Conservation (phyloP, 2,329 filamentous ascomycete genomes). For the Clonostachys rosea region DNA sequence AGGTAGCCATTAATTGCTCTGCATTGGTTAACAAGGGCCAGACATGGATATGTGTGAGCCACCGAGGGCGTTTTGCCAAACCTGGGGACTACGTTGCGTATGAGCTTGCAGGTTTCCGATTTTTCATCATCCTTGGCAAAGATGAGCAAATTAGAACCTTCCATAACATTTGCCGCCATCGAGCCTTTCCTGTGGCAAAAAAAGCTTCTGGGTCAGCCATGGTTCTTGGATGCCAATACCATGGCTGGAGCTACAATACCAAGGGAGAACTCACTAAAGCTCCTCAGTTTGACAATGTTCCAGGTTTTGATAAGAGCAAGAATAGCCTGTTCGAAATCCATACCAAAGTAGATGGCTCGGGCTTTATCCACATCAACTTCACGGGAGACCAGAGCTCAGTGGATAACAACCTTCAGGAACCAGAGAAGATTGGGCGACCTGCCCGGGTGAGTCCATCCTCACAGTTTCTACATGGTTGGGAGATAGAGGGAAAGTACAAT, state of each 20-base stretch:
- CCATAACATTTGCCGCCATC: conserved; percentile 58
- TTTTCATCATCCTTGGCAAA: conserved; percentile 36
- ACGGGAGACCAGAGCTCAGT: not conserved
- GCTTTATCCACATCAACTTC: conserved; percentile 56
- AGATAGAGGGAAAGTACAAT: conserved; percentile 51
- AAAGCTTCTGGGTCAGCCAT: conserved; percentile 40
- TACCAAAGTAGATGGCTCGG: conserved; percentile 43
- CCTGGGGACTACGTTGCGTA: conserved; percentile 52
- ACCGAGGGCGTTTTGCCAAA: not conserved
- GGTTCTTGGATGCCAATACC: conserved; percentile 53
- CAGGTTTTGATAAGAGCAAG: conserved; percentile 49
- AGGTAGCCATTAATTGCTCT: not conserved
- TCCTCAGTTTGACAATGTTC: conserved; percentile 49
- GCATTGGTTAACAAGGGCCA: not conserved
- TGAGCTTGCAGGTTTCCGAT: conserved; percentile 48
- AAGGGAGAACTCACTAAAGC: conserved; percentile 54
- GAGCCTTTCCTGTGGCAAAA: conserved; percentile 53
- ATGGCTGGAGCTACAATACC: conserved; percentile 57
- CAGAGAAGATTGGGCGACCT: conserved; percentile 8
- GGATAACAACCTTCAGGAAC: conserved; percentile 21
- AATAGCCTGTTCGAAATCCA: conserved; percentile 53
- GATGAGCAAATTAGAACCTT: conserved; percentile 52
- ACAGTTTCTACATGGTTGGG: conserved; percentile 38
- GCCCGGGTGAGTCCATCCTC: conserved; percentile 31
- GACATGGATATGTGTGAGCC: not conserved